Base-by-base conservation (phyloP, 2,329 filamentous ascomycete species). In the Aspergillus ibericus region DNA sequence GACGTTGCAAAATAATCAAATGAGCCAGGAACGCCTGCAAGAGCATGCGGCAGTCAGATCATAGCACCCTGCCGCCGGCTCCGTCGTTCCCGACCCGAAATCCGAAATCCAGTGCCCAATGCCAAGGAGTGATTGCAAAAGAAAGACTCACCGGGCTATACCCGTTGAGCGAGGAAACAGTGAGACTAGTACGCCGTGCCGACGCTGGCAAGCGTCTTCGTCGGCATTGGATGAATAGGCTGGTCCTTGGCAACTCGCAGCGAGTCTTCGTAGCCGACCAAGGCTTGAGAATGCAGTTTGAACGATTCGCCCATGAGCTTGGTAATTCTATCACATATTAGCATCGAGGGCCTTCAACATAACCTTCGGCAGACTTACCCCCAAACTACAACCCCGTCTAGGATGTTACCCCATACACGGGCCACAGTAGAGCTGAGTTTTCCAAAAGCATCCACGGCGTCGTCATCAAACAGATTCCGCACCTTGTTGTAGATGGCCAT, bases 311-410 rank as follows among this genome's bases (percentile, higher is more conserved):
- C 95, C 90, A 98, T 96, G 52, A 98, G 86, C 74, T 96, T 92
- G 68, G 80, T 78, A 60, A 80, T 80, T 63, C 78, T 80, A 56
- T 57, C 54, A 20, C 56, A 58, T 29, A 25, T 25, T 25, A 25
- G 22, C 22, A 25, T 25, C 22, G 5, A n/a, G n/a, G n/a, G n/a
- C n/a, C 22, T 25, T 25, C 22, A 3, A 5, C 22, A 25, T 25
- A 3, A 5, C 22, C 5, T 25, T 25, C 22, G 22, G 22, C 22
- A 25, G 53, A 90, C 92, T 86, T 88, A 96, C 92, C 95, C 95
- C 95, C 95, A 98, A 61, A 99, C 95, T 67, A 98, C 93, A 63
- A 98, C 95, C 79, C 97, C 95, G 73, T 98, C 95, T 65, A 98
- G 88, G 89, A 98, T 97, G 64, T 92, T 93, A 69, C 93, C 95